Evolutionary conservation across 2,329 filamentous ascomycete genomes (phyloP).

Genomic region (Apiospora koreana): DNA sequence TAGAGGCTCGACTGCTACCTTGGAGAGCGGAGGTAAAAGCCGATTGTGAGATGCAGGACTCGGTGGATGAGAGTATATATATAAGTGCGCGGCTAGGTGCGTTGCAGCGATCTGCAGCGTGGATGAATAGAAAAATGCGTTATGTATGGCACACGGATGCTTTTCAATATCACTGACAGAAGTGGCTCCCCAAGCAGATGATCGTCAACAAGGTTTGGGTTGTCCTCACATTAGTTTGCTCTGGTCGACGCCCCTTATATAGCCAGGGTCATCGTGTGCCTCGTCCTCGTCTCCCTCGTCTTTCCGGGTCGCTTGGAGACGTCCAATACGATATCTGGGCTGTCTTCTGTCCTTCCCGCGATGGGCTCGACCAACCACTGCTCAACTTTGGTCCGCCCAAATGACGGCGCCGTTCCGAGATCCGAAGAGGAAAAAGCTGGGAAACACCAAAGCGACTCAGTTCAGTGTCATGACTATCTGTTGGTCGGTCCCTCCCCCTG

Average conservation of each 20-base stretch:
- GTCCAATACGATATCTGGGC: background rate
- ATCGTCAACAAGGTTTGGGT: background rate
- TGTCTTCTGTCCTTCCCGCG: background rate
- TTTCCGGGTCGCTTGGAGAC: background rate
- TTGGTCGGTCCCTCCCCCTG: background rate
- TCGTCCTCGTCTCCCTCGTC: background rate
- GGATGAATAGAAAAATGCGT: background rate
- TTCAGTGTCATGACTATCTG: background rate
- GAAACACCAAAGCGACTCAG: constrained; percentile 15
- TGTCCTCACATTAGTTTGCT: background rate
- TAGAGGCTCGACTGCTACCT: background rate
- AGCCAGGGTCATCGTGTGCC: background rate
- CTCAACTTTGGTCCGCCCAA: background rate
- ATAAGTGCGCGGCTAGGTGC: constrained; percentile 10
- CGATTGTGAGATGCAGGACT: background rate
- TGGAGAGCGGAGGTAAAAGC: background rate
- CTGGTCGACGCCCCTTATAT: constrained; percentile 3
- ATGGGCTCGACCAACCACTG: background rate
- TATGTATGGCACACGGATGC: background rate
- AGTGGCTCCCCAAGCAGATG: background rate
- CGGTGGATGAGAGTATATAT: background rate
- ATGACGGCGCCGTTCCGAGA: constrained; percentile 3
- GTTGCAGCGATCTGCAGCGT: background rate
- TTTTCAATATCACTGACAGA: background rate
- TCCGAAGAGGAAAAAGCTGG: background rate